Base-by-base conservation (phyloP, 768 basidiomycete genomes). In the Suillus weaverae region DNA sequence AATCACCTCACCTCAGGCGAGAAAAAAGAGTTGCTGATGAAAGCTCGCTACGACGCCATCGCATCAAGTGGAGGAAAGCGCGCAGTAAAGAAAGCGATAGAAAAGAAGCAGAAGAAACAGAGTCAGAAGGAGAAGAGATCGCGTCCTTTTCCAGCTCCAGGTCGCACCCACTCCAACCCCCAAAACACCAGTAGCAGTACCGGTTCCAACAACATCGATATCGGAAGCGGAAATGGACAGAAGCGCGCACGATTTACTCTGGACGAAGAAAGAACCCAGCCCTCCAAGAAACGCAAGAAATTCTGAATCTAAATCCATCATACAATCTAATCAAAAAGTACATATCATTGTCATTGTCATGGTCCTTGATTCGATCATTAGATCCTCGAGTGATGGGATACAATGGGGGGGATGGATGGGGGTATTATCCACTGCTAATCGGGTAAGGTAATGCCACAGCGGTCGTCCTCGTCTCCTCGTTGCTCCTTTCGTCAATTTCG, bases 51-150 rank as follows among this genome's bases (percentile, higher is more conserved):
- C 73, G 89, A 95, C 32, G 90, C 90, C 8, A 81, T 95, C 50
- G 89, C 90, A 5, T 83, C 84, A 20, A 80, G 84, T 63, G 95
- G 94, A 5, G 95, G 96, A 9, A 87, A 86, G 68, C 78, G 82
- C 4, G 93, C 94, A 1, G 91, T 96, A 61, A 92, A 90, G 73
- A 95, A 90, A 76, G 92, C 87, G 6, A 87, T 97, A 35, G 92
- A 92, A 70, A 96, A 92, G 84, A 95, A 88, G 75, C 88, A 92
- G 77, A 92, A 86, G 76, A 97, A 95, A 81, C 80, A 89, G 22
- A 84, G 84, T 60, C 92, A 94, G 76, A 95, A 91, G 76, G 95
- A 97, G 81, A 97, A 96, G 78, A 90, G 86, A 71, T 88, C 84
- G 63, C 81, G 94, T 61, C 95, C 95, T 14, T 89, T 88, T 73